Percentiles rank a stretch among this genome's conserved stretches.
phyloP scores from a whole-genome alignment of 768 basidiomycete genomes.

The Naganishia randhawae region DNA sequence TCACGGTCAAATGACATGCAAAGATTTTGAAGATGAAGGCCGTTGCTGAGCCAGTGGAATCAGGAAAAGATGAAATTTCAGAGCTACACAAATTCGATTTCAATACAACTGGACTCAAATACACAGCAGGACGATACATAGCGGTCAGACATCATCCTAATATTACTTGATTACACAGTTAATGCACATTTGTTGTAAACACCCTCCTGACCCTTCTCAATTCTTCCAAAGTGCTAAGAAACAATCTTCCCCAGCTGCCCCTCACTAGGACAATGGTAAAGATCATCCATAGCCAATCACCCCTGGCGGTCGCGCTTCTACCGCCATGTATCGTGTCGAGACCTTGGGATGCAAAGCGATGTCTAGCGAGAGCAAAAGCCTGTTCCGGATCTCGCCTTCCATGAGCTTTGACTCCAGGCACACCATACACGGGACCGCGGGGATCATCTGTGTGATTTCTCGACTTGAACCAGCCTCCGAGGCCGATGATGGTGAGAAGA shows the following conservation, averaged over 20 bases:
- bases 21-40: too few relatives aligned
- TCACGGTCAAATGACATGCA: too few relatives aligned
- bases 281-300: slow-evolving; percentile 17
- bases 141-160: not conserved
- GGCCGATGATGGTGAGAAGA: slow-evolving; percentile 2
- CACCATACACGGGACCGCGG: not conserved
- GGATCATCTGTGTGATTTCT: not conserved
- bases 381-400: slow-evolving; percentile 16
- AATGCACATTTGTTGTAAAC: slow-evolving; percentile 9
- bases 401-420: not conserved
- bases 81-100: too few relatives aligned
- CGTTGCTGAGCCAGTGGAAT: too few relatives aligned
- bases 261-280: slow-evolving; percentile 13
- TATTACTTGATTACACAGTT: not conserved
- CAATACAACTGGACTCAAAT: not conserved
- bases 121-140: not conserved
- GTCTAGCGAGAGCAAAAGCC: slow-evolving; percentile 7
- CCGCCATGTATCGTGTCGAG: not conserved
- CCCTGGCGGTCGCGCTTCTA: not conserved
- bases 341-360: not conserved
- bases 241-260: slow-evolving; percentile 11
- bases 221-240: slow-evolving; percentile 12
- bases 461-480: not conserved
- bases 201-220: slow-evolving; percentile 11
- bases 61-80: too few relatives aligned